These are phyloP conservation scores for Glycine soja DNA, from an alignment of 306 rosid species.

Conservation along the genomic window DNA sequence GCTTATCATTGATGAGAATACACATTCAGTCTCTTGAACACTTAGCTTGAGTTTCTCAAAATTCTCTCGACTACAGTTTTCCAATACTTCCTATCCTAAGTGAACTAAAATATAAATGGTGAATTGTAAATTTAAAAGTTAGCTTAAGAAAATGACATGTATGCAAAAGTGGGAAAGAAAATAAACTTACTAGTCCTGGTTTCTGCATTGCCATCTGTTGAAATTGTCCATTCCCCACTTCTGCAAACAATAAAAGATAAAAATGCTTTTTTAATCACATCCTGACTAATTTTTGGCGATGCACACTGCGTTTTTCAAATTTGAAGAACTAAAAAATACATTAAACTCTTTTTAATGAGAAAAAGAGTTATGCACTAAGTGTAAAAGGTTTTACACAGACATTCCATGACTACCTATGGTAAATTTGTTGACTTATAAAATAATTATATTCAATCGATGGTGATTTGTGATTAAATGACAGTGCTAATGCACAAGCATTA, in stretches of 20 bases:
- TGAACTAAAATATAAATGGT: not conserved
- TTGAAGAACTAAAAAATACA: no score
- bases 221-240: slow-evolving; percentile 13
- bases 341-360: no score
- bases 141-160: not conserved
- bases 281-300: no score
- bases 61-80: not conserved
- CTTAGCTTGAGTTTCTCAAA: not conserved
- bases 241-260: slow-evolving; percentile 37
- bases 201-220: slow-evolving; percentile 32
- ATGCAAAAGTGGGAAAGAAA: not conserved
- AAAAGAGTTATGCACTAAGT: no score
- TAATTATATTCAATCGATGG: no score
- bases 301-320: no score
- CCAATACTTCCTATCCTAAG: not conserved
- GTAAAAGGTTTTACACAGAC: no score
- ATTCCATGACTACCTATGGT: no score
- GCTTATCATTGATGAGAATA: not conserved
- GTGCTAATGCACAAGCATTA: no score
- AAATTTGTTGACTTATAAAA: no score
- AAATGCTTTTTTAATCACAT: no score
- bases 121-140: not conserved
- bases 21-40: not conserved
- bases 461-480: no score
- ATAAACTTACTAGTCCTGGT: slow-evolving; percentile 42